Percentiles rank a stretch among this genome's conserved stretches.
Conservation (phyloP, 257 asterid species). For the Dorcoceras hygrometricum region DNA sequence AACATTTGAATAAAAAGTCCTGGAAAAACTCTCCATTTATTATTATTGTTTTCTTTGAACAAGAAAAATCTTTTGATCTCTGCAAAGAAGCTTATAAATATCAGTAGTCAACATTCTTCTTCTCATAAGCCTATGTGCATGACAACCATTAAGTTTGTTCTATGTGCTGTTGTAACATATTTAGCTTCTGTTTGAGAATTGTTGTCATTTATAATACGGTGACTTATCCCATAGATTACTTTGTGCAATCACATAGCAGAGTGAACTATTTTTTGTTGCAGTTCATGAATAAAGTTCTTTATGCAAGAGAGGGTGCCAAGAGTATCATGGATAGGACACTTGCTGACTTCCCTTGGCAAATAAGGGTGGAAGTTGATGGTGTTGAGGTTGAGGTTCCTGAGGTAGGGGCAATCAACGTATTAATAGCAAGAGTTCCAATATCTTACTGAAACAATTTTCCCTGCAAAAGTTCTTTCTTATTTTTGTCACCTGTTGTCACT, state of each 20-base stretch:
- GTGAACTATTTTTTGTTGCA: slow-evolving; percentile 41
- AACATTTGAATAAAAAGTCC: not conserved
- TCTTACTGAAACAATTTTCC: not conserved
- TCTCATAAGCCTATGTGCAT: not conserved
- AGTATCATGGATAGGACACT: slow-evolving; percentile 88
- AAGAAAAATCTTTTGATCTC: not conserved
- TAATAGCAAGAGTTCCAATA: not conserved
- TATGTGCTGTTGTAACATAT: slow-evolving; percentile 11
- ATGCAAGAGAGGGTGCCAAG: slow-evolving; percentile 98
- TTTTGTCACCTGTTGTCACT: not conserved
- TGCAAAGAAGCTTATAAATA: not conserved
- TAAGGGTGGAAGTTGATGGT: slow-evolving; percentile 94
- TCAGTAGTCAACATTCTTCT: slow-evolving; percentile 4
- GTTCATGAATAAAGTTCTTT: slow-evolving; percentile 98
- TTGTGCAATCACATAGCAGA: slow-evolving; percentile 25
- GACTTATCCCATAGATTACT: slow-evolving; percentile 11
- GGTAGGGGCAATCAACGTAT: slow-evolving; percentile 41
- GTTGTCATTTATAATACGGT: slow-evolving; percentile 15
- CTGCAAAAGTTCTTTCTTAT: not conserved
- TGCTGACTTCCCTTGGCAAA: slow-evolving; percentile 94
- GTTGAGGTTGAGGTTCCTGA: slow-evolving; percentile 92
- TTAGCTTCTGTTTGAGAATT: slow-evolving; percentile 19
- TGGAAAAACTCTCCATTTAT: not conserved
- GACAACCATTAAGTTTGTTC: slow-evolving; percentile 17
- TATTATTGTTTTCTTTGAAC: not conserved